phyloP scores from a whole-genome alignment of 78 protist species.

The Dictyostelium discoideum region DNA sequence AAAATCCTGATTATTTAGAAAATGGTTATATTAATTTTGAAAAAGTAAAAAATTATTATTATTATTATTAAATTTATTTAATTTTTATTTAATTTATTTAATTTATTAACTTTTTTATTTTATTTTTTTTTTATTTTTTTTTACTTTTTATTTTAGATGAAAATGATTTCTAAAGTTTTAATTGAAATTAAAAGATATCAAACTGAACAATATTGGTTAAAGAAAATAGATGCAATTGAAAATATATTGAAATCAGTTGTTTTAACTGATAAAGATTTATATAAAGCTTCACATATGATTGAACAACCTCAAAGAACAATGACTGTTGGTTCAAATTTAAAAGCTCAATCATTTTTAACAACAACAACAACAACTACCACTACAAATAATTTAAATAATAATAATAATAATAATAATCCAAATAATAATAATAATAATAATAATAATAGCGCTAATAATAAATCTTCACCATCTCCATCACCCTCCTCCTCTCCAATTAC shows the following conservation, averaged over 20 bases:
- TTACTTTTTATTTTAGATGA: constrained; percentile 1
- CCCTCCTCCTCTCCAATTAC: not conserved
- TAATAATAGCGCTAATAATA: not conserved
- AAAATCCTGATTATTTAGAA: constrained; percentile 17
- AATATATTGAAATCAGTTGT: constrained; percentile 28
- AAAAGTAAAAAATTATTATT: not conserved
- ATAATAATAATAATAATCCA: no score
- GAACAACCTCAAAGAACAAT: constrained; percentile 53
- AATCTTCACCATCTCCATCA: not conserved
- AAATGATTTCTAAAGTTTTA: constrained; percentile 59
- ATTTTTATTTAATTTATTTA: not conserved
- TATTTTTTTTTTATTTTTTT: not conserved
- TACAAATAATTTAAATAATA: no score
- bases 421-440: no score
- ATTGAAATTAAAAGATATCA: constrained; percentile 57
- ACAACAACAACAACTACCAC: not conserved
- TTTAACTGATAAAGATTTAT: constrained; percentile 53
- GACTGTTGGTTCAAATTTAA: not conserved
- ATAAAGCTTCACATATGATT: constrained; percentile 42
- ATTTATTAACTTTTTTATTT: not conserved
- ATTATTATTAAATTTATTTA: not conserved
- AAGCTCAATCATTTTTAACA: not conserved
- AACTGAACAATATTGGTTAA: constrained; percentile 61
- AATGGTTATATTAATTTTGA: constrained; percentile 64
- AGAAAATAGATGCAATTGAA: constrained; percentile 38